Conservation (phyloP, 1,139 yeast species). For the Geotrichum europaeum region DNA sequence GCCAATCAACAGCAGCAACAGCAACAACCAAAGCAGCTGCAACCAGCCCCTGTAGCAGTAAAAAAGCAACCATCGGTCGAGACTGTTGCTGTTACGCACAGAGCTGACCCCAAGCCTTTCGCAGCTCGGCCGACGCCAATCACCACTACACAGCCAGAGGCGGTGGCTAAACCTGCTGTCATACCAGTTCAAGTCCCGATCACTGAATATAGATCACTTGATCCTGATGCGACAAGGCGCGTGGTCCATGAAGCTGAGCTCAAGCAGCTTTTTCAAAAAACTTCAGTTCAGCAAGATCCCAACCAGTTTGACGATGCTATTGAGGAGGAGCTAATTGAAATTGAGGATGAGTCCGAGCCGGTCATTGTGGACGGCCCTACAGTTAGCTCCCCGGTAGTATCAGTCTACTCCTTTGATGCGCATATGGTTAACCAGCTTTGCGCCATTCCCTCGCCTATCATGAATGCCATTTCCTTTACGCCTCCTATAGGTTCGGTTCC, state of each 20-base stretch:
- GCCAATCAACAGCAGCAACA: neutral
- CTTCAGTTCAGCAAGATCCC: neutral
- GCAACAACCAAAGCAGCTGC: neutral
- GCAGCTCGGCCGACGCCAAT: neutral
- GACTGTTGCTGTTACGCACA: neutral
- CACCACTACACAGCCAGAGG: neutral
- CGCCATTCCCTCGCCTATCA: constrained; percentile 25
- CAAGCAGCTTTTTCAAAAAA: neutral
- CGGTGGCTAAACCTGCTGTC: neutral
- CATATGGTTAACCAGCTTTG: constrained; percentile 24
- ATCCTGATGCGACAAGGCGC: constrained; percentile 7
- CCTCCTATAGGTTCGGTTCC: constrained; percentile 16
- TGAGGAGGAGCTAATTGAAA: neutral
- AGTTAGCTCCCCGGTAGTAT: constrained; percentile 4
- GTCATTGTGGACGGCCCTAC: neutral
- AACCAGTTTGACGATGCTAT: neutral
- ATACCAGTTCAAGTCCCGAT: neutral
- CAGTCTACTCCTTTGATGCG: constrained; percentile 15
- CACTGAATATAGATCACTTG: constrained; percentile 6
- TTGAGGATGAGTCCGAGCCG: neutral
- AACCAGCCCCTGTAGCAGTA: neutral
- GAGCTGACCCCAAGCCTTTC: neutral
- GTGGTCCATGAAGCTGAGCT: neutral
- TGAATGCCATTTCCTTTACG: constrained; percentile 23
- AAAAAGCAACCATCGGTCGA: neutral